Evolutionary conservation across 768 basidiomycete species (phyloP).

Genomic region (Mycena galericulata): DNA sequence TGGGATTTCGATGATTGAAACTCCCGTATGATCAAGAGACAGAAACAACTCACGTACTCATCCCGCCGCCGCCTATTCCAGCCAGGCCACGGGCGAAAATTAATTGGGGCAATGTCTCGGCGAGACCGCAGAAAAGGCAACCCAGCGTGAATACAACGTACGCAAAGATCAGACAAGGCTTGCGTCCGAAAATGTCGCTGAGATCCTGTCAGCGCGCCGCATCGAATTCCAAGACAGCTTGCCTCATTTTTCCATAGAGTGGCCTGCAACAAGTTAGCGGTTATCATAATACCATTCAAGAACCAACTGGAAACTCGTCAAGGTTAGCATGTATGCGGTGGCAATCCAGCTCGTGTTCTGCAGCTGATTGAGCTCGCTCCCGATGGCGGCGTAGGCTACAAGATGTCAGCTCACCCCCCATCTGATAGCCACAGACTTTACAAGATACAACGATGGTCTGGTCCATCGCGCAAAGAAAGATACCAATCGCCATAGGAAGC

Average conservation of each 20-base stretch:
- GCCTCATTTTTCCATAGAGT: slow-evolving; percentile 68
- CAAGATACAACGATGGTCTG: slow-evolving; percentile 63
- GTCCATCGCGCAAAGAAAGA: slow-evolving; percentile 62
- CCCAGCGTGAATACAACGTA: slow-evolving; percentile 67
- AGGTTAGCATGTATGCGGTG: slow-evolving; percentile 70
- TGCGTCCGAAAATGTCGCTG: slow-evolving; percentile 74
- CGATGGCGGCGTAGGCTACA: slow-evolving; percentile 65
- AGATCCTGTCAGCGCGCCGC: background rate
- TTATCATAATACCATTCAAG: background rate
- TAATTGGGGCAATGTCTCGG: slow-evolving; percentile 65
- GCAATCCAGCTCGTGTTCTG: slow-evolving; percentile 78
- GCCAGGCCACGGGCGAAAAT: slow-evolving; percentile 65
- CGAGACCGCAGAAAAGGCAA: slow-evolving; percentile 64
- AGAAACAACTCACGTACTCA: slow-evolving; percentile 63
- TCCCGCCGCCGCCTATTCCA: slow-evolving; percentile 73
- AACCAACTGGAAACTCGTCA: slow-evolving; percentile 70
- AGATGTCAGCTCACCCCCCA: background rate
- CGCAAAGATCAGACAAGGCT: slow-evolving; percentile 66
- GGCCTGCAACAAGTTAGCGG: slow-evolving; percentile 53
- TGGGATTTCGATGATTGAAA: slow-evolving; percentile 38
- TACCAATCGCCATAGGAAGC: slow-evolving; percentile 61
- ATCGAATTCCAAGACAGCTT: background rate
- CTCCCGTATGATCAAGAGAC: background rate
- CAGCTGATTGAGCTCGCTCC: slow-evolving; percentile 69
- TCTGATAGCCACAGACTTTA: slow-evolving; percentile 33